phyloP scores from a whole-genome alignment of 192 early-diverging fungal species.

The Coemansia sp. region DNA sequence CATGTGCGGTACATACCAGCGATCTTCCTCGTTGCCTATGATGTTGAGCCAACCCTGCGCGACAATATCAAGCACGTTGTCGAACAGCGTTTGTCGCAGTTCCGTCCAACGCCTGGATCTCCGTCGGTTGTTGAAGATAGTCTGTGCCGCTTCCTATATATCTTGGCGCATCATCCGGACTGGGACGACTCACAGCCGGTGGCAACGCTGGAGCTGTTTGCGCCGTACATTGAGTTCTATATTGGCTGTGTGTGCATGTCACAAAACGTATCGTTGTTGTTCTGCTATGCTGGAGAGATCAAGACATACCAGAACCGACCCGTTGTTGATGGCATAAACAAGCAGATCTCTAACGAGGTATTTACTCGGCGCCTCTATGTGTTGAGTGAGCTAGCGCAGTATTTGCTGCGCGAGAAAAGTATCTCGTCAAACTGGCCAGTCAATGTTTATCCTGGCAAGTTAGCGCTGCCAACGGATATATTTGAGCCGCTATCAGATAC shows the following conservation, averaged over 20 bases:
- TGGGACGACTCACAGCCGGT: conserved; percentile 57
- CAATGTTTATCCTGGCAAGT: conserved; percentile 71
- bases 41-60: conserved; percentile 73
- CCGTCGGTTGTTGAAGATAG: conserved; percentile 61
- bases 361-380: conserved; percentile 70
- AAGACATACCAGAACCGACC: conserved; percentile 71
- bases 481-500: conserved; percentile 51
- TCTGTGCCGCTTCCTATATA: conserved; percentile 65
- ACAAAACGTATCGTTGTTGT: conserved; percentile 85
- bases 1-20: conserved; percentile 69
- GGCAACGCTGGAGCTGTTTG: conserved; percentile 51
- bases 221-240: conserved; percentile 84
- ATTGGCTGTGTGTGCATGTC: conserved; percentile 71
- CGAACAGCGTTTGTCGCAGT: conserved; percentile 59
- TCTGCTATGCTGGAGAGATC: conserved; percentile 68
- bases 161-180: conserved; percentile 86
- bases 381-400: conserved; percentile 79
- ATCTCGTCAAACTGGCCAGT: conserved; percentile 76
- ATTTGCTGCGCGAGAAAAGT: conserved; percentile 76
- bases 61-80: conserved; percentile 62
- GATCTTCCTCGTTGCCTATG: conserved; percentile 81
- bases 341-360: conserved; percentile 4
- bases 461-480: conserved; percentile 66
- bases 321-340: not conserved
- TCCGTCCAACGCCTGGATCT: conserved; percentile 40